phyloP scores from a whole-genome alignment of 2,329 filamentous ascomycete species.

The Myriosclerotinia scirpicola region DNA sequence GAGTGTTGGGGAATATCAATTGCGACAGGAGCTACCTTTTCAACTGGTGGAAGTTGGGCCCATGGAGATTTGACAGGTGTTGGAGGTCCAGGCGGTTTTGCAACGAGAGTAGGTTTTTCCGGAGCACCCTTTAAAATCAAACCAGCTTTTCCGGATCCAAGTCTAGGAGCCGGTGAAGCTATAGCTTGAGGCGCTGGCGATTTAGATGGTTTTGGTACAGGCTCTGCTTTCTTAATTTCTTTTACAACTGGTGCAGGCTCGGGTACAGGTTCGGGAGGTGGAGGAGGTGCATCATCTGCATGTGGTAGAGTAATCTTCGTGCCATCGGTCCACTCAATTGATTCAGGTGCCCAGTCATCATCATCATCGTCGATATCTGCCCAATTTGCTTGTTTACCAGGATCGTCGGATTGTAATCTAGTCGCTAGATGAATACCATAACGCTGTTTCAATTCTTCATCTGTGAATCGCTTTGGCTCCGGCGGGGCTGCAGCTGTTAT shows the following conservation, averaged over 20 bases:
- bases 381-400: conserved; percentile 77
- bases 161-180: conserved; percentile 37
- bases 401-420: conserved; percentile 73
- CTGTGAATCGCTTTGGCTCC: conserved; percentile 78
- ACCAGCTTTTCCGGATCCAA: conserved; percentile 50
- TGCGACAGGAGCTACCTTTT: conserved; percentile 70
- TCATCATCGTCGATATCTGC: conserved; percentile 88
- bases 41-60: conserved; percentile 82
- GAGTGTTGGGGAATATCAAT: conserved; percentile 53
- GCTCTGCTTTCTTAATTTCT: conserved; percentile 33
- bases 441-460: conserved; percentile 80
- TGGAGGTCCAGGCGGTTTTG: conserved; percentile 66
- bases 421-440: conserved; percentile 84
- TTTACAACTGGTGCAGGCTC: conserved; percentile 33
- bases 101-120: conserved; percentile 71
- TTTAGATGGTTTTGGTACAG: conserved; percentile 33
- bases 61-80: conserved; percentile 85
- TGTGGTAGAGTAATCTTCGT: conserved; percentile 76
- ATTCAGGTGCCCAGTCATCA: conserved; percentile 82
- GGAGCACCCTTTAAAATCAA: conserved; percentile 65
- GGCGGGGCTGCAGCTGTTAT: conserved; percentile 58
- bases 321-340: conserved; percentile 85
- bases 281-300: conserved; percentile 50
- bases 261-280: conserved; percentile 36
- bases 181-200: conserved; percentile 39